Conservation (phyloP, 2,329 filamentous ascomycete genomes). For the Rhynchosporium graminicola region DNA sequence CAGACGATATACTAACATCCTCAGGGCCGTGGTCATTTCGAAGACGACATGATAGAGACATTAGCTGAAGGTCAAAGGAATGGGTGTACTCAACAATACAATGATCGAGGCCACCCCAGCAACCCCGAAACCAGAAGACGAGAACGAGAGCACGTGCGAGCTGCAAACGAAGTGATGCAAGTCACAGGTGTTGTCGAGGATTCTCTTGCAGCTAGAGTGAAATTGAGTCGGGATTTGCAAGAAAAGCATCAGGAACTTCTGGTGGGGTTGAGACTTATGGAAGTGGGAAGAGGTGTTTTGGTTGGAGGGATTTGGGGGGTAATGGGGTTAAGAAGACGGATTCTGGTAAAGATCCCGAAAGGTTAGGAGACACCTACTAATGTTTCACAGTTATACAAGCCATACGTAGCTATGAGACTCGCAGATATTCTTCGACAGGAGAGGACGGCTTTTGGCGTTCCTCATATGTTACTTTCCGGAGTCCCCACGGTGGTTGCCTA, state of each 20-base stretch:
- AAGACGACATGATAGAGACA: constrained; percentile 37
- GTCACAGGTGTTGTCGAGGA: constrained; percentile 42
- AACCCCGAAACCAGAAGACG: constrained; percentile 40
- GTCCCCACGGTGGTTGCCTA: constrained; percentile 37
- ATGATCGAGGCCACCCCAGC: constrained; percentile 39
- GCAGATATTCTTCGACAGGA: constrained; percentile 36
- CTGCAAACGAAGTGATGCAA: constrained; percentile 43
- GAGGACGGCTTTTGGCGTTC: constrained; percentile 23
- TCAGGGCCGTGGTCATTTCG: constrained; percentile 41
- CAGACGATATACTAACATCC: neutral
- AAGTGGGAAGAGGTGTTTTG: constrained; percentile 34
- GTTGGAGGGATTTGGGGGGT: constrained; percentile 41
- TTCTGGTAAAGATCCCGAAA: constrained; percentile 33
- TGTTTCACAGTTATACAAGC: constrained; percentile 37
- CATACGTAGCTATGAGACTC: constrained; percentile 35
- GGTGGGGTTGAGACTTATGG: constrained; percentile 36
- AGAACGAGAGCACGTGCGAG: constrained; percentile 39
- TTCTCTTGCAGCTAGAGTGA: constrained; percentile 31
- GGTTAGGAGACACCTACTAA: constrained; percentile 17
- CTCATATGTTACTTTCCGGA: constrained; percentile 34
- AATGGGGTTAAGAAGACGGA: constrained; percentile 38
- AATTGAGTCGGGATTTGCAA: constrained; percentile 25
- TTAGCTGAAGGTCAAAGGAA: constrained; percentile 6
- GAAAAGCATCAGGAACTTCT: constrained; percentile 36
- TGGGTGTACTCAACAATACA: constrained; percentile 28